Base-by-base conservation (phyloP, 1,139 yeast genomes). In the Pichia sp. region DNA sequence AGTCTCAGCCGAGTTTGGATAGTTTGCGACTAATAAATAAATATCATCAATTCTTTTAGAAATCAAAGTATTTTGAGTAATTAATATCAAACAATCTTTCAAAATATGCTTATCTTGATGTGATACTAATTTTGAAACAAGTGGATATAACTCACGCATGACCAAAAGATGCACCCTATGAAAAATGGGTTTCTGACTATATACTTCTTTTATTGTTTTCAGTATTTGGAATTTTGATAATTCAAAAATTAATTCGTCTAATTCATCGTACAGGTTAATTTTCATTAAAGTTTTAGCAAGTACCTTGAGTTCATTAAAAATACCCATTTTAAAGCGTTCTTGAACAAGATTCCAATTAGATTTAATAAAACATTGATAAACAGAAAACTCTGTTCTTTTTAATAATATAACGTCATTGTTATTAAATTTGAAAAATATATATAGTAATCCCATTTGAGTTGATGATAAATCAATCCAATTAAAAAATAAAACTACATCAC, bases 1-100 rank as follows among this genome's bases (percentile, higher is more conserved):
- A 0, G 93, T 86, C 2, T 76, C 72, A 30, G 65, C 65, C 1
- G 95, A 81, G 2, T 65, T 59, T 0, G 96, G 96, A 60, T 71
- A 87, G 29, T 71, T 70, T 3, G 72, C 63, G 0, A 87, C 80
- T 44, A 90, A 76, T 29, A 80, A 81, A 62, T 78, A 87, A 22
- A 87, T 77, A 63, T 91, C 95, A 0, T 66, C 62, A 1, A 79
- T 80, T 53, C 96, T 67, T 38, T 83, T 65, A 25, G 73, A 68
- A 0, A 79, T 74, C 36, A 82, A 63, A 56, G 78, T 79, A 55
- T 69, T 72, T 56, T 74, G 68, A 54, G 79, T 69, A 22, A 77
- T 46, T n/a, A 53, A 49, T 56, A 56, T 34, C 53, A 70, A 54
- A 62, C 67, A 54, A 50, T 64, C 64, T 52, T 48, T 60, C 49